Evolutionary conservation across 495 filamentous ascomycete species (phyloP).

Genomic region (Xylaria grammica): DNA sequence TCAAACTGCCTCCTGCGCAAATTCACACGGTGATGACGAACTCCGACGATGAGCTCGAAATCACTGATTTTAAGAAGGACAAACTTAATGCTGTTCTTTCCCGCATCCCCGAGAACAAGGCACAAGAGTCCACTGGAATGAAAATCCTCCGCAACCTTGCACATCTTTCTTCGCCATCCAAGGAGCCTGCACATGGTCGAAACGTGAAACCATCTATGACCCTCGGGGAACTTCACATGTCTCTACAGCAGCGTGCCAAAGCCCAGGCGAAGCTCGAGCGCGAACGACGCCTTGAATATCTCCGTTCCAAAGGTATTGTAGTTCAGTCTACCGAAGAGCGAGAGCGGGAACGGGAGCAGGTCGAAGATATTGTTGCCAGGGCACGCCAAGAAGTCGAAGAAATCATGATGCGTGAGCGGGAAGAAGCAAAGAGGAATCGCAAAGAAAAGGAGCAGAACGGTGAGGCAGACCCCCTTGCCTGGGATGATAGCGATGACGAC

Average conservation of each 20-base stretch:
- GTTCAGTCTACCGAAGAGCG: slow-evolving; percentile 88
- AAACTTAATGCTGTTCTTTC: slow-evolving; percentile 69
- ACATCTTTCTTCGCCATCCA: slow-evolving; percentile 69
- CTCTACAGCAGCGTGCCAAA: slow-evolving; percentile 70
- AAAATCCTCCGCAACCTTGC: slow-evolving; percentile 73
- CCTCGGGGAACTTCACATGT: slow-evolving; percentile 68
- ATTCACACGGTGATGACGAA: slow-evolving; percentile 36
- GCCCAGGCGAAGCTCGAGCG: slow-evolving; percentile 80
- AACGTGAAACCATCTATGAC: slow-evolving; percentile 62
- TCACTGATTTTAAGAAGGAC: slow-evolving; percentile 40
- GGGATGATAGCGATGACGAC: slow-evolving; percentile 69
- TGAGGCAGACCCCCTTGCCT: slow-evolving; percentile 58
- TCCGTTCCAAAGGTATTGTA: slow-evolving; percentile 77
- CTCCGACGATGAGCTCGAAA: slow-evolving; percentile 45
- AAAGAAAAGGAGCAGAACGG: slow-evolving; percentile 54
- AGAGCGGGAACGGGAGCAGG: slow-evolving; percentile 72
- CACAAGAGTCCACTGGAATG: slow-evolving; percentile 68
- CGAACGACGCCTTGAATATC: slow-evolving; percentile 75
- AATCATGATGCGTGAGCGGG: slow-evolving; percentile 77
- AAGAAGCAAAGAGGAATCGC: slow-evolving; percentile 66
- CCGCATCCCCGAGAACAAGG: slow-evolving; percentile 61
- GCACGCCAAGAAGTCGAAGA: slow-evolving; percentile 80
- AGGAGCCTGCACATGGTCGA: slow-evolving; percentile 43
- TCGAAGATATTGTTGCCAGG: slow-evolving; percentile 86
- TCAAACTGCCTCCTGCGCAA: slow-evolving; percentile 44